Percentiles rank a stretch among this genome's conserved stretches.
phyloP scores from a whole-genome alignment of 257 asterid genomes.

The Mentha longifolia region DNA sequence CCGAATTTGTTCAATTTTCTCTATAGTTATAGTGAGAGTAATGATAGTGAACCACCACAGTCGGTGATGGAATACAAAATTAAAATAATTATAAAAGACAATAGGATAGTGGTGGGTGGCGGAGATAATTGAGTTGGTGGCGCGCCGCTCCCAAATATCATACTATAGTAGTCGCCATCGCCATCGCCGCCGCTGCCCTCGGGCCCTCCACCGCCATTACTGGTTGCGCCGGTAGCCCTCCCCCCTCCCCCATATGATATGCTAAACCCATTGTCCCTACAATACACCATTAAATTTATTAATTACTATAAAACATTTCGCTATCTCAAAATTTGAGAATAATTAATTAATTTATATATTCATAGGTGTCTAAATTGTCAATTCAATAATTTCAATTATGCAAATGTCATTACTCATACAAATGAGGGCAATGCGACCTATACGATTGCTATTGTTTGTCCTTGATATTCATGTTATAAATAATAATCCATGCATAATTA shows the following conservation, averaged over 20 bases:
- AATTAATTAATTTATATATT: neutral
- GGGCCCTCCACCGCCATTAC: slow-evolving; percentile 45
- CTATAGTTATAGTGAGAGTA: slow-evolving; percentile 36
- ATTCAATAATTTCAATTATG: too few species aligned
- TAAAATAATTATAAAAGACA: slow-evolving; percentile 53
- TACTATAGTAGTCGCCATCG: slow-evolving; percentile 54
- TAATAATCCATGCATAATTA: neutral
- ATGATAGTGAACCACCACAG: slow-evolving; percentile 48
- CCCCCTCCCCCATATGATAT: slow-evolving; percentile 64
- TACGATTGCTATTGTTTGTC: too few species aligned
- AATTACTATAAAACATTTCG: neutral
- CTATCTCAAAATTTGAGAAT: neutral
- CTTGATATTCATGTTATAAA: neutral
- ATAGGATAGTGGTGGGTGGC: slow-evolving; percentile 46
- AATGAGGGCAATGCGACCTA: too few species aligned
- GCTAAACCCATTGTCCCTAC: slow-evolving; percentile 67
- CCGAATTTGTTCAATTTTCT: slow-evolving; percentile 10
- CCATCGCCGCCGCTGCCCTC: slow-evolving; percentile 32
- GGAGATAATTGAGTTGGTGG: slow-evolving; percentile 49
- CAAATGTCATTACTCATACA: too few species aligned
- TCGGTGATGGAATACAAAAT: slow-evolving; percentile 48
- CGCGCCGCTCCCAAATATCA: slow-evolving; percentile 72
- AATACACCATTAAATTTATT: neutral
- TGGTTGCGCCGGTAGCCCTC: slow-evolving; percentile 49
- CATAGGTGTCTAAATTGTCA: too few species aligned